Conservation (phyloP, 1,284 basidiomycete species). For the Sporisorium sorghi region DNA sequence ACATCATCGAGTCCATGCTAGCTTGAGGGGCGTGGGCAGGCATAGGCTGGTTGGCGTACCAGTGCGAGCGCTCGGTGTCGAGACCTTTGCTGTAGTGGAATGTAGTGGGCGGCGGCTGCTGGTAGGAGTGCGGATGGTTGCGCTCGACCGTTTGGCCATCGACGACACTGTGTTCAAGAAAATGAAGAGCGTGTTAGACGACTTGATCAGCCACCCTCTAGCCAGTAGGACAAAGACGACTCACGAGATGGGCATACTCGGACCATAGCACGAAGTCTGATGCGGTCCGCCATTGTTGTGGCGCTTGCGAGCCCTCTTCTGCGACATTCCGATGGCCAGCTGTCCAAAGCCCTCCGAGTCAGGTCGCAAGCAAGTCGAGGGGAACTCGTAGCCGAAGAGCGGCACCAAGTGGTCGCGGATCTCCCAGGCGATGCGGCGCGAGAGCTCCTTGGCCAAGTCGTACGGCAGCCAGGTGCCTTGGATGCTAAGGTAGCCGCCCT, state of each 20-base stretch:
- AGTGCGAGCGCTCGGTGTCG: constrained; percentile 16
- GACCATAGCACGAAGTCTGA: constrained; percentile 51
- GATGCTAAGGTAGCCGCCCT: constrained; percentile 57
- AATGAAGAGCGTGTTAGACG: background rate
- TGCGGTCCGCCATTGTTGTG: constrained; percentile 46
- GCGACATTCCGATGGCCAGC: constrained; percentile 43
- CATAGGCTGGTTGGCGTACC: constrained; percentile 16
- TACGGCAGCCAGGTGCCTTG: constrained; percentile 57
- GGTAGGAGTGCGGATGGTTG: background rate
- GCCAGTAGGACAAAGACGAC: constrained; percentile 5
- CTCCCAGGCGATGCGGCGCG: constrained; percentile 51
- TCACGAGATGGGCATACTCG: constrained; percentile 41
- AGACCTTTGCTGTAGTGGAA: constrained; percentile 34
- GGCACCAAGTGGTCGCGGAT: constrained; percentile 53
- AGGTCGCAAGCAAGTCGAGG: constrained; percentile 42
- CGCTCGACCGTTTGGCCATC: constrained; percentile 32
- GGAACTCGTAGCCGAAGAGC: constrained; percentile 53
- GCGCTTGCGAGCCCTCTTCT: constrained; percentile 43
- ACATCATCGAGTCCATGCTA: constrained; percentile 26
- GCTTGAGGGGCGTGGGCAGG: background rate
- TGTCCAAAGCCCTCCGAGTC: constrained; percentile 54
- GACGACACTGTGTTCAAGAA: constrained; percentile 14
- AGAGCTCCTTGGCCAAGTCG: constrained; percentile 49
- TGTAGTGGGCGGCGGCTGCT: constrained; percentile 9
- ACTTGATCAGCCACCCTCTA: background rate